Evolutionary conservation across 1,139 yeast genomes (phyloP), one percentile per base, ranked within the genome.

Genomic region (Yamadazyma siamensis): DNA sequence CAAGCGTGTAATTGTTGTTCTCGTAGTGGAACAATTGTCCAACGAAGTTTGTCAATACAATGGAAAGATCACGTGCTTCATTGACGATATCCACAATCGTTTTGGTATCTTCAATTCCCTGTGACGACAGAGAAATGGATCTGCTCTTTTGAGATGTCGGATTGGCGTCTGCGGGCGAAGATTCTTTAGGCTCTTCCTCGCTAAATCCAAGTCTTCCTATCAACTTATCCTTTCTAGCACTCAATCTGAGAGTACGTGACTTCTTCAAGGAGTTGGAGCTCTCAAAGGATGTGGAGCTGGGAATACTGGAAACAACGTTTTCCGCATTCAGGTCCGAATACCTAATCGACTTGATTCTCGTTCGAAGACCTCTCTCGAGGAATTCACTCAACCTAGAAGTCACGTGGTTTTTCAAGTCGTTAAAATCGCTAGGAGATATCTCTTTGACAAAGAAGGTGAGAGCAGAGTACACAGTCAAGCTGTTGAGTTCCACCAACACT

Each of bases 1-100:
- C 58, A 41, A 76, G 82, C 20, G 65, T 65, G 12, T 58, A 59
- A 2, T 65, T 60, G 27, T 68, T 68, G 2, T 78, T 66, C 13
- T 79, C 74, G 31, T 80, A 59, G 41, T 85, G 94, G 59, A 88
- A 87, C 35, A 87, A 68, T 12, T 59, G 61, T 8, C 75, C 75
- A 12, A 82, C 50, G 38, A 86, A 79, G 44, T 74, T 78, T 44
- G 85, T 95, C 29, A 85, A 77, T 9, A 72, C 49, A 15, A 51
- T 34, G 15, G 68, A 59, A 22, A 66, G 43, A 9, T 58, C 62
- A 25, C 47, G 55, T 4, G 66, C 50, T 34, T 63, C 71, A 23
- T 56, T 56, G 11, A 65, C 53, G 14, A 65, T 36, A 14, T 52
- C 65, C 9, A 77, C 55, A 13, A 84, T 64, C 3, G 71, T 56